Conservation (phyloP, 495 filamentous ascomycete species). For the Penicillium alfredii region DNA sequence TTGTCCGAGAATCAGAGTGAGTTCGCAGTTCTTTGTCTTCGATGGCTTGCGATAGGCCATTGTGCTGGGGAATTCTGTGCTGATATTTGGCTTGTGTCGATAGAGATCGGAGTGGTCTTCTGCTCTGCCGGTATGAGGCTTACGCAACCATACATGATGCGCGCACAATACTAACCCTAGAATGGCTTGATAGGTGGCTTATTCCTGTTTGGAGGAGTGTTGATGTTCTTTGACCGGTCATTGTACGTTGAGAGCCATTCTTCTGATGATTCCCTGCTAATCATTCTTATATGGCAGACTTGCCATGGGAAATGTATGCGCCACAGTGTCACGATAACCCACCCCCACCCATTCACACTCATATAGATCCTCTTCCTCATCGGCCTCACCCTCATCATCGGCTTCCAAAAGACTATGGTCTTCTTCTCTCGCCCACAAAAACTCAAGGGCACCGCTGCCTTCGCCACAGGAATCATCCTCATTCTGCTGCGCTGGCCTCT, state of each 20-base stretch:
- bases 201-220: slow-evolving; percentile 86
- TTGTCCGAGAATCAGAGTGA: slow-evolving; percentile 91
- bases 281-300: slow-evolving; percentile 43
- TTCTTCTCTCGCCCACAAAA: slow-evolving; percentile 96
- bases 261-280: slow-evolving; percentile 4
- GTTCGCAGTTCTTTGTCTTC: slow-evolving; percentile 23
- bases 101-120: slow-evolving; percentile 94
- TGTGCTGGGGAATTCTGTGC: no score
- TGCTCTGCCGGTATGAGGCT: slow-evolving; percentile 90
- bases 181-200: slow-evolving; percentile 86
- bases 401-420: slow-evolving; percentile 77
- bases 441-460: slow-evolving; percentile 83
- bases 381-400: slow-evolving; percentile 91
- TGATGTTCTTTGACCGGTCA: slow-evolving; percentile 96
- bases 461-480: slow-evolving; percentile 73
- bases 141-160: no score
- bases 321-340: slow-evolving; percentile 1
- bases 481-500: slow-evolving; percentile 87
- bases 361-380: slow-evolving; percentile 89
- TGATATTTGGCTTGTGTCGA: no score
- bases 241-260: slow-evolving; percentile 50
- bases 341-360: slow-evolving; percentile 4
- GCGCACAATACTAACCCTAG: no score
- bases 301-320: slow-evolving; percentile 78
- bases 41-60: no score